These are phyloP conservation scores for Colletotrichum tabaci DNA, from an alignment of 2,329 filamentous ascomycete genomes.

Conservation along the genomic window DNA sequence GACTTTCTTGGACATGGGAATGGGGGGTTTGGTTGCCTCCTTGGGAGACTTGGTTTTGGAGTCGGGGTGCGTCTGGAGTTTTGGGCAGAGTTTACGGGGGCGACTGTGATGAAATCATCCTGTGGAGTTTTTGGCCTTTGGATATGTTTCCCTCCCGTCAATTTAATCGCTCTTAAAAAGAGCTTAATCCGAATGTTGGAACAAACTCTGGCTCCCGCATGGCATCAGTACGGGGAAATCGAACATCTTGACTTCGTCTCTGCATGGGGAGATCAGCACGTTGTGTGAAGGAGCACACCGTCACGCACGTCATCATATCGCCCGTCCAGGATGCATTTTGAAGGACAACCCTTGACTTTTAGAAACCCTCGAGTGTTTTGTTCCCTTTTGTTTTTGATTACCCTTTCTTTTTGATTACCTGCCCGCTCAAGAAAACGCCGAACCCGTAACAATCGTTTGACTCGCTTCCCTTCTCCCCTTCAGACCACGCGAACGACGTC, in stretches of 20 bases:
- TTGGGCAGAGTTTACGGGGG: slow-evolving; percentile 10
- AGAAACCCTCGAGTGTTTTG: not conserved
- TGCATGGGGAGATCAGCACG: not conserved
- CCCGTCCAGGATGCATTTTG: not conserved
- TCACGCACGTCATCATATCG: slow-evolving; percentile 1
- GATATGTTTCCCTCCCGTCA: not conserved
- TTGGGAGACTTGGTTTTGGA: not conserved
- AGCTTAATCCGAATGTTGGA: not conserved
- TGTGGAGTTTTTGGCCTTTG: not conserved
- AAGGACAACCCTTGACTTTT: not conserved
- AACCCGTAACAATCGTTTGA: not conserved
- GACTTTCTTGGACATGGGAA: not conserved
- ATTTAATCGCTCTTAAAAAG: not conserved
- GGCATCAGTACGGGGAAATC: not conserved
- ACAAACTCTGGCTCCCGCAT: not conserved
- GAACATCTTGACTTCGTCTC: not conserved
- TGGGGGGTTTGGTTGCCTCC: not conserved
- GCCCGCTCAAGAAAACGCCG: not conserved
- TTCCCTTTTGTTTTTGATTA: not conserved
- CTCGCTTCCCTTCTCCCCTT: not conserved
- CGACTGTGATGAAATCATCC: slow-evolving; percentile 13
- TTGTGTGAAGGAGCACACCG: too few species aligned
- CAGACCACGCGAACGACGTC: not conserved
- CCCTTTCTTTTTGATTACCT: not conserved
- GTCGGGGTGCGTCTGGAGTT: slow-evolving; percentile 20